These are phyloP conservation scores for Neonectria magnoliae DNA, from an alignment of 2,329 filamentous ascomycete genomes.

Conservation along the genomic window DNA sequence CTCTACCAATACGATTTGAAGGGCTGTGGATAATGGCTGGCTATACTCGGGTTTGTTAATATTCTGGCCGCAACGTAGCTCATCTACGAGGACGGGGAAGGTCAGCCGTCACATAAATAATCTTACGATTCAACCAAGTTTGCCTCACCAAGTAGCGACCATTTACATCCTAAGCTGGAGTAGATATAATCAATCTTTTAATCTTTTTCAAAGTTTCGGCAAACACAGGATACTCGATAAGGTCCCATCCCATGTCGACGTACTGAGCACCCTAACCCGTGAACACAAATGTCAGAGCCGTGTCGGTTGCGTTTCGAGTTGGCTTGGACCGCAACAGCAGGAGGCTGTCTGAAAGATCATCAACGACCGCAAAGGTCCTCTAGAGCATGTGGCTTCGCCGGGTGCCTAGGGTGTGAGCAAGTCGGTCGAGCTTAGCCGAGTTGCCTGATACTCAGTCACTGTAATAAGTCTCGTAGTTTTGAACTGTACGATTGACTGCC, in stretches of 20 bases:
- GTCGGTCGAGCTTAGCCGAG: not conserved
- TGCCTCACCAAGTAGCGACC: not conserved
- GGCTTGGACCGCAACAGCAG: too few species aligned
- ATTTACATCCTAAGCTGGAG: not conserved
- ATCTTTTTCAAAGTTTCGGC: not conserved
- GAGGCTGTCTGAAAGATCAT: too few species aligned
- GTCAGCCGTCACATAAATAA: too few species aligned
- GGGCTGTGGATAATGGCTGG: slow-evolving; percentile 31
- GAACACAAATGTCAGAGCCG: not conserved
- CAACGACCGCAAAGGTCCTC: not conserved
- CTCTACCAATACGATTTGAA: slow-evolving; percentile 56
- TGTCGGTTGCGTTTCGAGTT: not conserved
- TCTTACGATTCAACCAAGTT: too few species aligned
- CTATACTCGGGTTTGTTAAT: not conserved
- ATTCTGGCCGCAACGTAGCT: not conserved
- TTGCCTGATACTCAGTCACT: too few species aligned
- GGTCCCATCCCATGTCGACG: not conserved
- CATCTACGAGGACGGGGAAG: too few species aligned
- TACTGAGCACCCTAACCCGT: not conserved
- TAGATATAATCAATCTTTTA: not conserved
- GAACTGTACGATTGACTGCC: too few species aligned
- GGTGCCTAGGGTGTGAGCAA: not conserved
- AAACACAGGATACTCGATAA: not conserved
- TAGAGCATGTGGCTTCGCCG: not conserved
- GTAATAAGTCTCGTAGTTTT: too few species aligned